Evolutionary conservation across 257 asterid genomes (phyloP).

Genomic region (Scutellaria baicalensis): DNA sequence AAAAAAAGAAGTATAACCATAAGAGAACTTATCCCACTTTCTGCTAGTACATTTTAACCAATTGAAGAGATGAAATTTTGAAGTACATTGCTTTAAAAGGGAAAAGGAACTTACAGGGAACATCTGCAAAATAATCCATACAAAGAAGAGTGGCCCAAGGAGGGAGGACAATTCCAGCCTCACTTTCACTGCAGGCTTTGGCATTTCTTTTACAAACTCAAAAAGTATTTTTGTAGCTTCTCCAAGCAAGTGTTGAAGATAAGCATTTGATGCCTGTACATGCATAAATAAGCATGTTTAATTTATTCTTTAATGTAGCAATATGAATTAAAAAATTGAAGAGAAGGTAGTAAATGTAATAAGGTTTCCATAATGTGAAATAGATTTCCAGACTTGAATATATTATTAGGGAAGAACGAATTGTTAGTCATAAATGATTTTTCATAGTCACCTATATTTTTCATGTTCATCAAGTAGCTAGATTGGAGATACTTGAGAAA

Average conservation of each 20-base stretch:
- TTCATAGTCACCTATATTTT: neutral
- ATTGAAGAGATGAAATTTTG: no score
- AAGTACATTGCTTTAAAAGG: neutral
- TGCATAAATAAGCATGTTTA: constrained; percentile 23
- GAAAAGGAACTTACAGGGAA: constrained; percentile 71
- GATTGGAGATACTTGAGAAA: neutral
- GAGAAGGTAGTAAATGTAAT: neutral
- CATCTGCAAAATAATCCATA: constrained; percentile 70
- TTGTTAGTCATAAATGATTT: neutral
- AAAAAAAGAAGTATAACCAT: neutral
- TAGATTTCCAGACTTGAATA: neutral
- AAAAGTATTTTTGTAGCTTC: constrained; percentile 53
- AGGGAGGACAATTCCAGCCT: constrained; percentile 90
- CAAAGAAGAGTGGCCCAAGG: constrained; percentile 90
- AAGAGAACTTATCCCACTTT: neutral
- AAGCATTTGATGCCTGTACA: constrained; percentile 85
- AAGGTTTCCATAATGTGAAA: neutral
- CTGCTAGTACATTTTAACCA: neutral
- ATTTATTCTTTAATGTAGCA: neutral
- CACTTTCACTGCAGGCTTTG: constrained; percentile 67
- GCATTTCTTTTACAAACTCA: constrained; percentile 96
- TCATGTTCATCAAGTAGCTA: neutral
- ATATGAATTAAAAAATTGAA: neutral
- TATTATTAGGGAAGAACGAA: neutral
- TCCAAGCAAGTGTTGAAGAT: constrained; percentile 72